Evolutionary conservation across 78 protist genomes (phyloP), one percentile per base, ranked within the genome.

Genomic region (Cyanophora paradoxa): DNA sequence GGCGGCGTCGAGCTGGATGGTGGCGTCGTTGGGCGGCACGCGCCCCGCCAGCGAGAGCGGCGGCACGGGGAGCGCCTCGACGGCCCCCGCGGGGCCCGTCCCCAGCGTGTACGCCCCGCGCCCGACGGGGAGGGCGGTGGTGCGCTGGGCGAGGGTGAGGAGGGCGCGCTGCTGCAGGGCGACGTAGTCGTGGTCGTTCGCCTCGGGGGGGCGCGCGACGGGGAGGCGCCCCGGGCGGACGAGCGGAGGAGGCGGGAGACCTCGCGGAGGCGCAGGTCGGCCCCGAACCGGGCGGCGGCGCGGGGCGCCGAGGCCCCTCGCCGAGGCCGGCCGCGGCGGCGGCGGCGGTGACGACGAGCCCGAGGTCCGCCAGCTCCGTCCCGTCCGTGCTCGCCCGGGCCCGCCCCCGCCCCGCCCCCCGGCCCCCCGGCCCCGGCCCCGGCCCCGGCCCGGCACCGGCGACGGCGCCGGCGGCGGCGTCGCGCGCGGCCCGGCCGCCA

Each of bases 101-200:
- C 72, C 16, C 19, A 75, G 75, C 41, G 75, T 69, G 44, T 67
- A 7, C 74, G 67, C 67, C 30, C 74, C 82, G 7, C 82, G 71
- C 34, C 75, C 82, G 30, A 50, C 65, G 14, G 82, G 79, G 30
- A 82, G 62, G 3, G 87, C 58, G 30, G 82, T 50, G 1, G 83
- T 48, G 40, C 89, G 58, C 62, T 72, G 17, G 19, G 52, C 52
- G 19, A 44, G 8, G 19, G 17, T 3, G 52, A 7, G 19, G 20
- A 57, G 37, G 2, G 17, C 22, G 39, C 16, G 8, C 37, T 57
- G 63, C 63, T 57, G 63, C 36, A 7, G n/a, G 17, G 33, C 37
- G 39, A 57, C 1, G n/a, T 8, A 37, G 20, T 30, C 31, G 1
- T 0, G n/a, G 37, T 57, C 63, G 31, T 6, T 30, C n/a, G 7